Conservation (phyloP, 2,329 filamentous ascomycete genomes). For the Phialocephala subalpina region DNA sequence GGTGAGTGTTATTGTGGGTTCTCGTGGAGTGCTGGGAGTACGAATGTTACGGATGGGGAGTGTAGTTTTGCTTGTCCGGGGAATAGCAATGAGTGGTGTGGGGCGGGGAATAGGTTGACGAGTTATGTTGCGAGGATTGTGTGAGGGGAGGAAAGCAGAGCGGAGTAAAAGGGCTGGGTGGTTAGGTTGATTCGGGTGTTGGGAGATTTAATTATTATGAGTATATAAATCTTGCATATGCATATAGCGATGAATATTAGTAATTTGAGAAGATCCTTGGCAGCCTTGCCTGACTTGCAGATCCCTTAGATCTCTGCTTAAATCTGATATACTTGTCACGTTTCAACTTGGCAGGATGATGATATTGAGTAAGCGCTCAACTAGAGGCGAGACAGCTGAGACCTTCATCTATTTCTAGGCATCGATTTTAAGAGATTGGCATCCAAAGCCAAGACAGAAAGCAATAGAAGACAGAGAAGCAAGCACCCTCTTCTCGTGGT, state of each 20-base stretch:
- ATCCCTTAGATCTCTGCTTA: background rate
- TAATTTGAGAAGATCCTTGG: background rate
- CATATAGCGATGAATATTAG: background rate
- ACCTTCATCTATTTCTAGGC: too few species aligned
- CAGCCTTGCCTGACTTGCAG: background rate
- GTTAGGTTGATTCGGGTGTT: background rate
- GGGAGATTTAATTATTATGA: constrained; percentile 2
- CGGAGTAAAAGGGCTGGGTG: background rate
- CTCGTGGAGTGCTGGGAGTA: constrained; percentile 23
- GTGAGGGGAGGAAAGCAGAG: background rate
- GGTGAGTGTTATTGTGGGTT: constrained; percentile 44
- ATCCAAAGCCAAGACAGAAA: too few species aligned
- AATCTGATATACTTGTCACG: background rate
- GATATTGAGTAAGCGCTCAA: too few species aligned
- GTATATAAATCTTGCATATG: background rate
- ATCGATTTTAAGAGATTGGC: too few species aligned
- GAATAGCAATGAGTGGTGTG: constrained; percentile 27
- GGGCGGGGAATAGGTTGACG: constrained; percentile 38
- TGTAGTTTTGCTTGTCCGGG: constrained; percentile 31
- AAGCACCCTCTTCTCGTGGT: too few species aligned
- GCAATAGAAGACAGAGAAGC: too few species aligned
- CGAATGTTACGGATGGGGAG: constrained; percentile 23
- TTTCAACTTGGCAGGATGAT: too few species aligned
- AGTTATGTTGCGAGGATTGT: constrained; percentile 25
- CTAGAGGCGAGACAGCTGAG: too few species aligned